Evolutionary conservation across 2,329 filamentous ascomycete genomes (phyloP).

Genomic region (Calonectria leucothoes): DNA sequence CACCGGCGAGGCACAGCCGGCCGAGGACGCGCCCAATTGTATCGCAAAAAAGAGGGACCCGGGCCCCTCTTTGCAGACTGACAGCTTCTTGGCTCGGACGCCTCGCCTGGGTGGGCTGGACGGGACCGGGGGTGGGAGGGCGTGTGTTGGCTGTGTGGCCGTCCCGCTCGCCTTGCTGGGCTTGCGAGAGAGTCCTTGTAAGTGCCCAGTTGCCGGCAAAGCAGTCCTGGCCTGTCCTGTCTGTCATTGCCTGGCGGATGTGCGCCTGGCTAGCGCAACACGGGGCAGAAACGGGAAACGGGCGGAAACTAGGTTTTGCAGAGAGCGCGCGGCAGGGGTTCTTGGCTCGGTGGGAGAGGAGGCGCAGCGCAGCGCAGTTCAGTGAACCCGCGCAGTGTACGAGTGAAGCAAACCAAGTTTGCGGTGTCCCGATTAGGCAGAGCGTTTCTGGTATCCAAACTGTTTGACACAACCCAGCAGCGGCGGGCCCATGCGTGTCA

Average conservation of each 20-base stretch:
- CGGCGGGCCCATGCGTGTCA: not conserved
- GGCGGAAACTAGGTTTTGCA: slow-evolving; percentile 5
- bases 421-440: slow-evolving; percentile 1
- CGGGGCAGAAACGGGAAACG: not conserved
- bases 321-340: not conserved
- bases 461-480: not conserved
- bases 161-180: not conserved
- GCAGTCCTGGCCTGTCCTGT: too few relatives aligned
- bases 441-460: not conserved
- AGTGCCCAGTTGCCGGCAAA: not conserved
- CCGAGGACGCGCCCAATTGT: not conserved
- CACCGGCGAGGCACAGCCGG: not conserved
- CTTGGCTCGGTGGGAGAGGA: not conserved
- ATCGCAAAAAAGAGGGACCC: not conserved
- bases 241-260: slow-evolving; percentile 8
- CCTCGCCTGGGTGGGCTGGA: not conserved
- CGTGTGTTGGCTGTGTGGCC: not conserved
- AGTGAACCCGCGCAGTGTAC: not conserved
- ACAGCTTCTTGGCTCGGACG: not conserved
- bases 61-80: not conserved
- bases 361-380: too few relatives aligned
- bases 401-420: not conserved
- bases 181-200: not conserved
- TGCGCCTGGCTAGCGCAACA: slow-evolving; percentile 2
- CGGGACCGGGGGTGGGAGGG: not conserved